phyloP scores from a whole-genome alignment of 208 protist species.

The Leishmania tropica region DNA sequence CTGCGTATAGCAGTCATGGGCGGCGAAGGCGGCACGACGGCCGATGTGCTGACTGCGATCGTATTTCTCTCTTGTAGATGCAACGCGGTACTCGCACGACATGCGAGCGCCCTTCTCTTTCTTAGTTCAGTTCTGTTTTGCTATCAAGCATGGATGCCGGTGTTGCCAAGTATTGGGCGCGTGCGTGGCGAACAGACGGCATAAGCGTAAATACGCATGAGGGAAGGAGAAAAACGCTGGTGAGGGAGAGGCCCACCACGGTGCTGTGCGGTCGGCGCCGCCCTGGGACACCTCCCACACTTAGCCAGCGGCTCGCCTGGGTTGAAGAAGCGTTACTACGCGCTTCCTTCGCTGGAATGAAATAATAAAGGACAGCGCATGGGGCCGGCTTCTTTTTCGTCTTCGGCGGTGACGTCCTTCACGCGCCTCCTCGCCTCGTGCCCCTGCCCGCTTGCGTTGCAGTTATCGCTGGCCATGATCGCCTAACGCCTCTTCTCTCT shows the following conservation, averaged over 20 bases:
- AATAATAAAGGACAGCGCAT: neutral
- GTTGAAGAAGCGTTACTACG: neutral
- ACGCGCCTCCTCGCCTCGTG: neutral
- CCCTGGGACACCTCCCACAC: neutral
- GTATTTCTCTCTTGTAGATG: neutral
- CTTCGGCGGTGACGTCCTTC: neutral
- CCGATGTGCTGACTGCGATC: neutral
- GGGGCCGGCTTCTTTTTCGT: neutral
- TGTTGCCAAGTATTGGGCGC: neutral
- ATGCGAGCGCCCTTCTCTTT: neutral
- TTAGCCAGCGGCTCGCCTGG: neutral
- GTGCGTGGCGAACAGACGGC: neutral
- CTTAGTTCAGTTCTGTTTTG: neutral
- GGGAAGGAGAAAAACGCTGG: neutral
- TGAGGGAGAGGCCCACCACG: neutral
- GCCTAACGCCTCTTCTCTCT: neutral
- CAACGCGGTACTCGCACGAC: neutral
- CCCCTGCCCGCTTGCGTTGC: neutral
- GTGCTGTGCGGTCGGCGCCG: neutral
- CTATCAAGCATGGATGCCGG: neutral
- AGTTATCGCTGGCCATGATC: neutral
- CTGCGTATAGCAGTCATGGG: neutral
- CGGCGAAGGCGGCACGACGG: neutral
- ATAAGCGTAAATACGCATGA: neutral
- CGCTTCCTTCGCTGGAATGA: neutral